Percentiles rank a stretch among this genome's conserved stretches.
These are phyloP conservation scores for Primulina tabacum DNA, from an alignment of 257 asterid species.

Conservation along the genomic window DNA sequence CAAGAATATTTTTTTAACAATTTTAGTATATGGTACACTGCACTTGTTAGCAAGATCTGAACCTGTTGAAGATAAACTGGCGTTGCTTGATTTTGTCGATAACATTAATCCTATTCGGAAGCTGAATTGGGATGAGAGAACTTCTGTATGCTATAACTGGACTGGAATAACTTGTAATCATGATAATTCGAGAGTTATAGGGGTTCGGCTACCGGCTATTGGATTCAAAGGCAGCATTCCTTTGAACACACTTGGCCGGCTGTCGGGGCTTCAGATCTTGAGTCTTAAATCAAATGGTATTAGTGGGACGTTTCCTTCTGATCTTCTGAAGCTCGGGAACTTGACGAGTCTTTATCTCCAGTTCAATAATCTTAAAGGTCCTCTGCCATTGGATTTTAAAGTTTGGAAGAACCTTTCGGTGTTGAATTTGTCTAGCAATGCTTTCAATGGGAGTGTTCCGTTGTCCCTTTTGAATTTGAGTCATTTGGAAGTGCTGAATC, in stretches of 20 bases:
- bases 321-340: conserved; percentile 37
- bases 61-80: conserved; percentile 45
- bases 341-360: conserved; percentile 43
- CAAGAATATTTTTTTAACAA: conserved; percentile 25
- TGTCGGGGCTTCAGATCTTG: conserved; percentile 44
- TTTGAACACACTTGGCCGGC: conserved; percentile 42
- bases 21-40: conserved; percentile 23
- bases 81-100: conserved; percentile 43
- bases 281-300: conserved; percentile 50
- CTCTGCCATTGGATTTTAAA: conserved; percentile 39
- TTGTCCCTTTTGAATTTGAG: conserved; percentile 36
- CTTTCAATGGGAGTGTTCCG: conserved; percentile 41
- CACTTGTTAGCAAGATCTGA: conserved; percentile 25
- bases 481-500: conserved; percentile 33
- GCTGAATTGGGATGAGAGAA: conserved; percentile 36
- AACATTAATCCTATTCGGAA: conserved; percentile 30
- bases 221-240: conserved; percentile 46
- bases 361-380: conserved; percentile 39
- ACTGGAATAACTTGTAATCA: conserved; percentile 44
- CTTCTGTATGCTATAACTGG: conserved; percentile 43
- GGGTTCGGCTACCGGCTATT: conserved; percentile 40
- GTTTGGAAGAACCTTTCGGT: conserved; percentile 44
- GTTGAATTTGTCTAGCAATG: conserved; percentile 40
- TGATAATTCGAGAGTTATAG: conserved; percentile 34
- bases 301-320: conserved; percentile 44